A percentile compares a stretch with the other conserved stretches of the same genome.
Conservation (phyloP, 78 protist species). For the Planoprotostelium fungivorum region DNA sequence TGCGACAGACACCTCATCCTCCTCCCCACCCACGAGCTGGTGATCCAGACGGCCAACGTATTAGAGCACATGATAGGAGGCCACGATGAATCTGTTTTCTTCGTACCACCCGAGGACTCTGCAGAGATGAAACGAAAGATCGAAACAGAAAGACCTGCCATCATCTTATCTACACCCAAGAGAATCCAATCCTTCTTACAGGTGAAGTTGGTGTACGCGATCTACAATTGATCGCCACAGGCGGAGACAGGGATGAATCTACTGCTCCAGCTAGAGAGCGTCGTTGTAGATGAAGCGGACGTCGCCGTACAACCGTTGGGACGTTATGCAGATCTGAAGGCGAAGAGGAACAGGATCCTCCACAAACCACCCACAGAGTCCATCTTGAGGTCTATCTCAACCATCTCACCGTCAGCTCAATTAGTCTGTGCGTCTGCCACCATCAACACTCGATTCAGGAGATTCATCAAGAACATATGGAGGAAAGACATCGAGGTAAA, state of each 20-base stretch:
- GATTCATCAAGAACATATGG: not conserved
- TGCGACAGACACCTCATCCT: constrained; percentile 23
- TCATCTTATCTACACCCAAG: not conserved
- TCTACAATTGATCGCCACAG: not conserved
- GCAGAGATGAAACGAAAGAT: not conserved
- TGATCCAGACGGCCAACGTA: constrained; percentile 11
- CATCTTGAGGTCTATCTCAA: not conserved
- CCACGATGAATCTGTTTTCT: not conserved
- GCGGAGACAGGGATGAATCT: not conserved
- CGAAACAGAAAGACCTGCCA: not conserved
- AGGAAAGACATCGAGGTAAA: too few species aligned
- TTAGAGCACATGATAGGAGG: not conserved
- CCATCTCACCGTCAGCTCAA: not conserved
- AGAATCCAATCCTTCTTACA: not conserved
- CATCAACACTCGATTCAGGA: not conserved
- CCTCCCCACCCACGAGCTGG: constrained; percentile 75
- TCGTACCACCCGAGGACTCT: not conserved
- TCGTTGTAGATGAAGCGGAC: not conserved
- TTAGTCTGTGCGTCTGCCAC: not conserved
- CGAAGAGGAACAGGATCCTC: not conserved
- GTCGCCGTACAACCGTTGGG: not conserved
- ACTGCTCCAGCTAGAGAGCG: not conserved
- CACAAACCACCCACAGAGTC: not conserved
- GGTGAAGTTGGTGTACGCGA: not conserved
- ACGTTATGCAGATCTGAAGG: not conserved